Evolutionary conservation across 768 basidiomycete genomes (phyloP).

Genomic region (Strobilomyces echinocephalus): DNA sequence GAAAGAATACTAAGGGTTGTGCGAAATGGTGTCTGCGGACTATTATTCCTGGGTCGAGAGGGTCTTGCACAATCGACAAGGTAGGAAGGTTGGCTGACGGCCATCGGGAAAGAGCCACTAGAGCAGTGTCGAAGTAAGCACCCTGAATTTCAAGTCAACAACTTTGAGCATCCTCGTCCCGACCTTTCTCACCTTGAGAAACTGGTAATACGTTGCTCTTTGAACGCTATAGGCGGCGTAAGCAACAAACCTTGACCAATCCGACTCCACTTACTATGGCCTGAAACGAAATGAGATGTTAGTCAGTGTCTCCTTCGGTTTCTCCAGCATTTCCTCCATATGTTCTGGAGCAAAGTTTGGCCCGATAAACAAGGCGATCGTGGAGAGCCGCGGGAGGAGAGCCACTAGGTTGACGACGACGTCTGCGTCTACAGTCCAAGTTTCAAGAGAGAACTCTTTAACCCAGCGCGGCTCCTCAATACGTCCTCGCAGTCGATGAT

Average conservation of each 20-base stretch:
- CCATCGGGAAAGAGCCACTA: slow-evolving; percentile 63
- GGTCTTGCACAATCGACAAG: slow-evolving; percentile 66
- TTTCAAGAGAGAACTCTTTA: slow-evolving; percentile 46
- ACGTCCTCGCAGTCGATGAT: slow-evolving; percentile 46
- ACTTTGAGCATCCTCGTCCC: neutral
- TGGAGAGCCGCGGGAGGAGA: slow-evolving; percentile 47
- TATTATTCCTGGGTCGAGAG: slow-evolving; percentile 40
- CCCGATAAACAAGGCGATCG: slow-evolving; percentile 65
- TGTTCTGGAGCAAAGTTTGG: slow-evolving; percentile 78
- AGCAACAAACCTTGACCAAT: neutral
- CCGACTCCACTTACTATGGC: slow-evolving; percentile 60
- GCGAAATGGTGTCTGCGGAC: slow-evolving; percentile 48
- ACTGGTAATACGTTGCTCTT: slow-evolving; percentile 75
- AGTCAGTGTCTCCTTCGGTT: slow-evolving; percentile 43
- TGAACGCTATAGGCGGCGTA: slow-evolving; percentile 43
- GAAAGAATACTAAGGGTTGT: slow-evolving; percentile 86
- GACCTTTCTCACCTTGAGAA: slow-evolving; percentile 51
- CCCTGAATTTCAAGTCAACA: slow-evolving; percentile 41
- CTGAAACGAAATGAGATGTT: slow-evolving; percentile 68
- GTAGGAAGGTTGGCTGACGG: slow-evolving; percentile 39
- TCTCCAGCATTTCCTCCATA: slow-evolving; percentile 60
- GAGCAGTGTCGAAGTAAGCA: slow-evolving; percentile 75
- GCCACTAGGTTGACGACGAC: slow-evolving; percentile 65
- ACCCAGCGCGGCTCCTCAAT: slow-evolving; percentile 38
- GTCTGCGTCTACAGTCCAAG: slow-evolving; percentile 73